A percentile compares a stretch with the other conserved stretches of the same genome.
phyloP scores from a whole-genome alignment of 768 basidiomycete species.

The Agaricus sinodeliciosus region DNA sequence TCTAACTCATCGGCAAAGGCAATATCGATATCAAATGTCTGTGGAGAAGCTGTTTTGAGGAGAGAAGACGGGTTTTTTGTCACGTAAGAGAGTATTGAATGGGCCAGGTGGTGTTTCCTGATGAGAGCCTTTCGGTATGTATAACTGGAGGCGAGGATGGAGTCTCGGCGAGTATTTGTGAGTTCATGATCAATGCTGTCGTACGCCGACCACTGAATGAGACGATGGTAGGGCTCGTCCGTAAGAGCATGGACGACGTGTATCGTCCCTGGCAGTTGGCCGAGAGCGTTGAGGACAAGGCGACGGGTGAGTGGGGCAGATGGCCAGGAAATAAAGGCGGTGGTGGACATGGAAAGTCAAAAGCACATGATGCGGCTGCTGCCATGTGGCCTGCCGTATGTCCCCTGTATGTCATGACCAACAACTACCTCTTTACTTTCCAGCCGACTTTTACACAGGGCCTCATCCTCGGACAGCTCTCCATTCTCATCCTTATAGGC shows the following conservation, averaged over 20 bases:
- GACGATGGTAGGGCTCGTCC: conserved; percentile 11
- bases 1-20: conserved; percentile 92
- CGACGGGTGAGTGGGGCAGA: conserved; percentile 40
- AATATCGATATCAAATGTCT: conserved; percentile 80
- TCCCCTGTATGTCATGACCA: conserved; percentile 31
- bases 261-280: not conserved
- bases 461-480: conserved; percentile 85
- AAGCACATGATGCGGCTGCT: not conserved
- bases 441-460: conserved; percentile 95
- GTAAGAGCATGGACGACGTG: conserved; percentile 10
- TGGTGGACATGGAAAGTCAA: not conserved
- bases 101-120: conserved; percentile 87
- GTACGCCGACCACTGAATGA: conserved; percentile 85
- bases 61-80: conserved; percentile 60
- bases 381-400: not conserved
- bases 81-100: conserved; percentile 62
- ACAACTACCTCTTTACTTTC: conserved; percentile 62
- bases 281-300: conserved; percentile 37
- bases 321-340: conserved; percentile 39
- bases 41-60: conserved; percentile 53
- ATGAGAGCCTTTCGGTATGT: conserved; percentile 91
- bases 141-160: conserved; percentile 72
- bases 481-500: conserved; percentile 69
- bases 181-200: conserved; percentile 78
- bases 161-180: conserved; percentile 42